Evolutionary conservation across 192 early-diverging fungal genomes (phyloP).

Genomic region (Coemansia sp.): DNA sequence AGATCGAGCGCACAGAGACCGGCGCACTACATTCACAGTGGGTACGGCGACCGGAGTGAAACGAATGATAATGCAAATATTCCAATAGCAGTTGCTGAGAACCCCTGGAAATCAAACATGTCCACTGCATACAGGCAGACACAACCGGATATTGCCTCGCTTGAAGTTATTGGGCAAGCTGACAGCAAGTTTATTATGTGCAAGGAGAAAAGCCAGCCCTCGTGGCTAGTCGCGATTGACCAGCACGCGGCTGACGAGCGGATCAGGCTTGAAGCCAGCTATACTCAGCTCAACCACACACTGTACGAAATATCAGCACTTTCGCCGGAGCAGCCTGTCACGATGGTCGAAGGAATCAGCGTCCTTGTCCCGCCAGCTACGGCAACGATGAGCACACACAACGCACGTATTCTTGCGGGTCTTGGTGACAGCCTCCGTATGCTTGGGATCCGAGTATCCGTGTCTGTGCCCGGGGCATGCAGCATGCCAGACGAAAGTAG

Average conservation of each 20-base stretch:
- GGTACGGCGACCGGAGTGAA: neutral
- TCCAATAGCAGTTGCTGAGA: neutral
- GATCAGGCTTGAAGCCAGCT: constrained; percentile 29
- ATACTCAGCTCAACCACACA: constrained; percentile 13
- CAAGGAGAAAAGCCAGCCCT: neutral
- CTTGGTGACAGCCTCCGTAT: constrained; percentile 4
- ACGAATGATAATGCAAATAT: neutral
- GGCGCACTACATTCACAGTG: neutral
- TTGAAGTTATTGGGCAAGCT: constrained; percentile 40
- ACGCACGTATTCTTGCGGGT: neutral
- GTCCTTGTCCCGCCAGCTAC: constrained; percentile 30
- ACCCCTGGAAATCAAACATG: neutral
- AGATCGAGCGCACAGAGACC: constrained; percentile 5
- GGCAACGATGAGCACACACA: constrained; percentile 19
- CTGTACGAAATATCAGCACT: constrained; percentile 8
- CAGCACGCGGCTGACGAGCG: constrained; percentile 55
- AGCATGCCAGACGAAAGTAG: neutral
- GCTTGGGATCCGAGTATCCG: constrained; percentile 26
- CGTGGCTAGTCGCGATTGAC: constrained; percentile 43
- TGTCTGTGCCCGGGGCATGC: neutral
- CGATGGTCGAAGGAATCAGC: constrained; percentile 27
- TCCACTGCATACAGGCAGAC: neutral
- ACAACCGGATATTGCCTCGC: constrained; percentile 3
- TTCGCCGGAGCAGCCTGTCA: constrained; percentile 1
- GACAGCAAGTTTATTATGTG: constrained; percentile 49